Conservation (phyloP, 2,329 filamentous ascomycete genomes). For the Fusarium praegraminearum region DNA sequence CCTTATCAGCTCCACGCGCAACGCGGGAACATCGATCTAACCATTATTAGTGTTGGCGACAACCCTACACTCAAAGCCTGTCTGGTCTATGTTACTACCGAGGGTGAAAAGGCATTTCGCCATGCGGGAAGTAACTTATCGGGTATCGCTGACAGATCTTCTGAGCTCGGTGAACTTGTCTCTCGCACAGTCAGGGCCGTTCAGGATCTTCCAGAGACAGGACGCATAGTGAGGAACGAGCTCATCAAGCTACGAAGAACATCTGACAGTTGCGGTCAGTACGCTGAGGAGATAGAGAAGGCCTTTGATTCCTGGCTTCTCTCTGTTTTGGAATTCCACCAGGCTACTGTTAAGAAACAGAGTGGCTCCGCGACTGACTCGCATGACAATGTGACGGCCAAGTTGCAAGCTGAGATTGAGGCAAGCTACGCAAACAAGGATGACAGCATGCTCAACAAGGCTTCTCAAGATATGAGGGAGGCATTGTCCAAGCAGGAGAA, state of each 20-base stretch:
- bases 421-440: background rate
- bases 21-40: too few relatives aligned
- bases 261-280: background rate
- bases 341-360: background rate
- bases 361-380: background rate
- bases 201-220: too few relatives aligned
- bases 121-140: too few relatives aligned
- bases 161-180: too few relatives aligned
- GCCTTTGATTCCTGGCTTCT: background rate
- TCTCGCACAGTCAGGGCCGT: too few relatives aligned
- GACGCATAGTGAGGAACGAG: background rate
- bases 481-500: background rate
- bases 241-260: background rate
- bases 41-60: too few relatives aligned
- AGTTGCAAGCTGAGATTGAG: background rate
- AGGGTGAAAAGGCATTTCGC: too few relatives aligned
- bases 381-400: background rate
- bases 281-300: background rate
- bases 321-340: background rate
- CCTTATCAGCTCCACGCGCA: too few relatives aligned
- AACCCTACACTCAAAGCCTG: too few relatives aligned
- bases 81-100: too few relatives aligned
- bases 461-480: background rate
- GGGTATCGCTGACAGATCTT: too few relatives aligned
- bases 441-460: background rate